Evolutionary conservation across 805 yeast genomes (phyloP).

Genomic region (Suhomyces sp.): DNA sequence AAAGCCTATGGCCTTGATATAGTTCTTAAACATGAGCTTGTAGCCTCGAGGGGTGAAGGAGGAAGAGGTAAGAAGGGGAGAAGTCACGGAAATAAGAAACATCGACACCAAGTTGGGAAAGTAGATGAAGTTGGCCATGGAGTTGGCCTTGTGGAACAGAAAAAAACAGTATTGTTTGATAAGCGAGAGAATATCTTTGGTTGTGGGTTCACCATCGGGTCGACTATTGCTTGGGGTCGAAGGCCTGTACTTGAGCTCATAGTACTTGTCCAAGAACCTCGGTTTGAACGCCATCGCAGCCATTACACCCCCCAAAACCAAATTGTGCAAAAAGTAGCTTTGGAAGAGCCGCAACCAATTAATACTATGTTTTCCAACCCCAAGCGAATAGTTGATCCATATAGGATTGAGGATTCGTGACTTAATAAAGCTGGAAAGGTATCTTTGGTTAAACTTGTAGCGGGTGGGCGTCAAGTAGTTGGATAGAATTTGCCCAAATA

Average conservation of each 20-base stretch:
- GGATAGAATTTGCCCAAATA: conserved; percentile 39
- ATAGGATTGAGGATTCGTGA: conserved; percentile 34
- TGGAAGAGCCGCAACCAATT: conserved; percentile 28
- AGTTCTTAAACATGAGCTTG: conserved; percentile 30
- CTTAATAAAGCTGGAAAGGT: conserved; percentile 32
- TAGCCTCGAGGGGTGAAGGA: conserved; percentile 7
- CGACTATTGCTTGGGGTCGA: not conserved
- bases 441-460: conserved; percentile 33
- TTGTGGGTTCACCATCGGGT: not conserved
- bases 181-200: conserved; percentile 9
- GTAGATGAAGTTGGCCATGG: conserved; percentile 33
- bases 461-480: conserved; percentile 40
- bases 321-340: conserved; percentile 27
- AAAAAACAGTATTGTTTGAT: conserved; percentile 16
- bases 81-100: conserved; percentile 30
- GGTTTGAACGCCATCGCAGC: conserved; percentile 19
- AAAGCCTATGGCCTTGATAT: conserved; percentile 35
- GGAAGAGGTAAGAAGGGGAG: conserved; percentile 22
- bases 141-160: conserved; percentile 24
- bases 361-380: conserved; percentile 20
- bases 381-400: conserved; percentile 38
- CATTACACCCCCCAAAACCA: conserved; percentile 15
- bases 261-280: conserved; percentile 20
- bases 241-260: conserved; percentile 15
- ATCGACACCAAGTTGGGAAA: conserved; percentile 36